Base-by-base conservation (phyloP, 2,329 filamentous ascomycete species). In the Pseudogymnoascus sp. region DNA sequence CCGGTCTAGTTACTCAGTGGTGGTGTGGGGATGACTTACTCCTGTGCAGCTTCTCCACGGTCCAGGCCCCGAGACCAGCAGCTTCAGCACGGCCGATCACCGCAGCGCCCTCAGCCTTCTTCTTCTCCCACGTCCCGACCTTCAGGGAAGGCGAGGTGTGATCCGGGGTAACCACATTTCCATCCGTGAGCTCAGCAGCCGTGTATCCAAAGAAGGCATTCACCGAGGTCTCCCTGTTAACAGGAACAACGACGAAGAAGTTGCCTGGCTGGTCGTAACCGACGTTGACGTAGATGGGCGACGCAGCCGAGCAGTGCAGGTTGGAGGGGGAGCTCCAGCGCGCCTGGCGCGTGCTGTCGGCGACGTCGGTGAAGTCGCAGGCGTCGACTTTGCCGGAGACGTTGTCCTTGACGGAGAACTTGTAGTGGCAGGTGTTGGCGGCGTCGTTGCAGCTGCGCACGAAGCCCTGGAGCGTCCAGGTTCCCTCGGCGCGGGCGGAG, bases 191-290 rank as follows among this genome's bases (percentile, higher is more conserved):
- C 50, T 61, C 32, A 47, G 22, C 57, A 22, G 34, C 60, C 1
- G 34, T 59, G 20, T 61, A 61, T 1, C 60, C 60, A 58, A 61
- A 61, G 39, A 59, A 61, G 12, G 57, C 60, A 18, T 59, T 59
- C 50, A 38, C 9, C 18, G 25, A 60, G 1, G 60, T 58, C 32
- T 35, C 57, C 3, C 32, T n/a, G 57, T 58, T 58, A 22, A 30
- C 30, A 18, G 60, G 32, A 6, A 32, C 22, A 6, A 61, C 18
- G 12, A 58, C 54, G 22, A 34, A 32, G 34, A 59, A 61, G 35
- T 60, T 59, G 3, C 50, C 35, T 1, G 57, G 54, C 57, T 58
- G 32, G 34, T 58, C 60, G 11, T 60, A 59, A 4, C 50, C 57
- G 54, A 59, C 28, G n/a, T 41, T 58, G 18, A 60, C 35, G n/a